Base-by-base conservation (phyloP, 2,329 filamentous ascomycete genomes). In the Thielaviopsis punctulata region DNA sequence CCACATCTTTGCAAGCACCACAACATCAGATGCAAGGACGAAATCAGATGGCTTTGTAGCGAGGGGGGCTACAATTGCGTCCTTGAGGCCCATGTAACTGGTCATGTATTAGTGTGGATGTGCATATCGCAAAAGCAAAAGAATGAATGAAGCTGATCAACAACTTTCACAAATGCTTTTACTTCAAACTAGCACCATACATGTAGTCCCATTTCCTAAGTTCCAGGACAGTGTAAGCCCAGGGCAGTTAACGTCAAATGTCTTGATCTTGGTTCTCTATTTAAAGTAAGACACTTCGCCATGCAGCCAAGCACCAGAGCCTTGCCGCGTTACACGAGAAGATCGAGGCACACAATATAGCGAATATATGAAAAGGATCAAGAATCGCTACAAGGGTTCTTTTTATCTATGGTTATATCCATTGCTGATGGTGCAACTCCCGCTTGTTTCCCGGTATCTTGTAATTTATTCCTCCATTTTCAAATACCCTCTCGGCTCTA, bases 91-190 rank as follows among this genome's bases (percentile, higher is more conserved):
- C 13, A 68, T 57, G 8, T 59, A 56, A 1, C 45, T 10, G 8
- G 68, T 69, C 25, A 72, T 63, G 1, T 60, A 9, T 68, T 64
- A 4, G 65, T 66, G 55, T 66, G 67, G 45, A 63, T 58, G 6
- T 59, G 65, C 65, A 69, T 68, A 59, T 68, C 65, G 58, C 68
- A 63, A 54, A 70, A 68, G 24, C 68, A 59, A 6, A 27, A 27
- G 5, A 27, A 27, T 27, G 10, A 27, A n/a, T n/a, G n/a, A n/a
- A n/a, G n/a, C n/a, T n/a, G n/a, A n/a, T n/a, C n/a, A n/a, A n/a
- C n/a, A n/a, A n/a, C n/a, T n/a, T n/a, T n/a, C n/a, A n/a, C n/a
- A n/a, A n/a, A n/a, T n/a, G n/a, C n/a, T n/a, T n/a, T n/a, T n/a
- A n/a, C n/a, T n/a, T n/a, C n/a, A n/a, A n/a, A n/a, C n/a, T n/a